Percentiles rank a stretch among this genome's conserved stretches.
Evolutionary conservation across 1,284 basidiomycete species (phyloP).

Genomic region (Trichosporon faecale): DNA sequence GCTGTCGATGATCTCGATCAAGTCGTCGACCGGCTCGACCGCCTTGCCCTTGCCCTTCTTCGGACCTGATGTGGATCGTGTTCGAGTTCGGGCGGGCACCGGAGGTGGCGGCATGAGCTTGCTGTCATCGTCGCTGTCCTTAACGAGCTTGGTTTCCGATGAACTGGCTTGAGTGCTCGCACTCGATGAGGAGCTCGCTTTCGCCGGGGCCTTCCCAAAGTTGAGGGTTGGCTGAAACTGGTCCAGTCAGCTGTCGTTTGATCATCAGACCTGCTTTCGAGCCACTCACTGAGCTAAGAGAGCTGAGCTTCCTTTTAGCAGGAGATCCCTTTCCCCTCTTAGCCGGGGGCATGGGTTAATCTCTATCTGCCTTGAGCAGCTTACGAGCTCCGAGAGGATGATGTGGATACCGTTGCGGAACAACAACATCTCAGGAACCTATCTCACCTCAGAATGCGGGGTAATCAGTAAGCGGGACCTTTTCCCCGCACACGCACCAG

Average conservation of each 20-base stretch:
- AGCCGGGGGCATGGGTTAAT: background rate
- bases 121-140: slow-evolving; percentile 10
- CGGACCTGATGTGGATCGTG: background rate
- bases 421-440: background rate
- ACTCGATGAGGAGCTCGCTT: background rate
- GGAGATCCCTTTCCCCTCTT: slow-evolving; percentile 2
- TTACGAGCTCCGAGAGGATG: background rate
- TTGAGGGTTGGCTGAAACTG: slow-evolving; percentile 41
- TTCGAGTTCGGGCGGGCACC: background rate
- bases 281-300: slow-evolving; percentile 36
- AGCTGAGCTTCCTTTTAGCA: slow-evolving; percentile 1
- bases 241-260: slow-evolving; percentile 9
- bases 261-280: too few species aligned
- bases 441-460: slow-evolving; percentile 12
- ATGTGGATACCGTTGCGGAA: background rate
- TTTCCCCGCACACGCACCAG: background rate
- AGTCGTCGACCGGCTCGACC: slow-evolving; percentile 3
- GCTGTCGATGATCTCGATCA: slow-evolving; percentile 32
- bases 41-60: slow-evolving; percentile 57
- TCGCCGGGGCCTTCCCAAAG: slow-evolving; percentile 22
- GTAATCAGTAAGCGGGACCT: slow-evolving; percentile 7
- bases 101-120: slow-evolving; percentile 25
- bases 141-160: background rate
- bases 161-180: background rate
- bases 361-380: slow-evolving; percentile 2